Percentiles rank a stretch among this genome's conserved stretches.
Evolutionary conservation across 306 rosid species (phyloP).

Genomic region (Pueraria montana): DNA sequence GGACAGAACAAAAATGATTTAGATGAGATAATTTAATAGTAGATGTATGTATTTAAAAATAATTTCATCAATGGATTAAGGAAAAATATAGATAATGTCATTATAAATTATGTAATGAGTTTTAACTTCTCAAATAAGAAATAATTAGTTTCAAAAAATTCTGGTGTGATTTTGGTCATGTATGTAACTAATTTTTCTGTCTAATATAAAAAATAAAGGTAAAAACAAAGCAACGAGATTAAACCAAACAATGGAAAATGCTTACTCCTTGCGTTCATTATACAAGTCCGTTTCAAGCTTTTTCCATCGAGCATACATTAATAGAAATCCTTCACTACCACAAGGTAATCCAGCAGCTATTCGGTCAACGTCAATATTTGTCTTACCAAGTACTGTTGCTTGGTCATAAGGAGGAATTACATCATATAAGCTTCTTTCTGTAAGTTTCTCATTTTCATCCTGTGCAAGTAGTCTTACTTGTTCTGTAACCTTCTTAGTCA

Average conservation of each 20-base stretch:
- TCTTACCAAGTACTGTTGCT: slow-evolving; percentile 99
- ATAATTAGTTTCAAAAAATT: slow-evolving; percentile 34
- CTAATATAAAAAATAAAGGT: slow-evolving; percentile 33
- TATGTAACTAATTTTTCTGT: slow-evolving; percentile 19
- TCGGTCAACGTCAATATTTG: slow-evolving; percentile 91
- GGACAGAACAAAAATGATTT: slow-evolving; percentile 2
- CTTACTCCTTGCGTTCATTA: slow-evolving; percentile 96
- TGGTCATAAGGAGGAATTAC: slow-evolving; percentile 92
- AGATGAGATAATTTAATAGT: slow-evolving; percentile 23
- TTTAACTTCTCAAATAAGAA: slow-evolving; percentile 36
- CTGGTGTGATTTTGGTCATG: slow-evolving; percentile 27
- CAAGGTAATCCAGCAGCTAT: slow-evolving; percentile 99
- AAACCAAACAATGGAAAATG: slow-evolving; percentile 38
- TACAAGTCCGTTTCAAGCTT: slow-evolving; percentile 96
- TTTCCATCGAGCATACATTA: slow-evolving; percentile 99
- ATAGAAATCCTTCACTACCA: slow-evolving; percentile 97
- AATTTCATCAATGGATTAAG: slow-evolving; percentile 22
- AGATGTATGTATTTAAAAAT: slow-evolving; percentile 15
- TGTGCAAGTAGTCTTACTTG: slow-evolving; percentile 91
- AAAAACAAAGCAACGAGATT: slow-evolving; percentile 25
- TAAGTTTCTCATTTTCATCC: slow-evolving; percentile 81
- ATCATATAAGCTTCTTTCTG: slow-evolving; percentile 76
- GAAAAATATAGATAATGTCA: slow-evolving; percentile 11
- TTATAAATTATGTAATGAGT: slow-evolving; percentile 11
- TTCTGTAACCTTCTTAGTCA: slow-evolving; percentile 97